Evolutionary conservation across 1,139 yeast genomes (phyloP), one percentile per base, ranked within the genome.

Genomic region (Insectozyma bohioensis): DNA sequence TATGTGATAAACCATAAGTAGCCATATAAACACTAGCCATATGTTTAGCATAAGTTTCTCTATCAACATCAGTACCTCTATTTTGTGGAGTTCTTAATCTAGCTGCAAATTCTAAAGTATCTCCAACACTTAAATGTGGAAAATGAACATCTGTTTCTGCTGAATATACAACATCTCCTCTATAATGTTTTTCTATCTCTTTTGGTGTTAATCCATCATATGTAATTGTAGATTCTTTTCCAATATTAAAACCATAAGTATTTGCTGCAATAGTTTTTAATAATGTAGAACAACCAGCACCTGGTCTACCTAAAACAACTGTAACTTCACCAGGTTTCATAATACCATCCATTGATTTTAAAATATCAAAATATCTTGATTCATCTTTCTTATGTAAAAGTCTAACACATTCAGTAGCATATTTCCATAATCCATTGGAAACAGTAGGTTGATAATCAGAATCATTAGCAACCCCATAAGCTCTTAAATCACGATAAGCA

Each of bases 391-490:
- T 49, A 26, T 72, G 80, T 78, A 47, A 80, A 83, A 15, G 61
- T 46, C 34, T 46, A 12, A 46, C 22, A 5, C 42, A 39, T 21
- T 54, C 56, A 8, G 29, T 30, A 8, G 45, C 36, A 5, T 37
- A 32, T 35, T 58, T 61, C 40, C 41, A 56, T 22, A 50, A 80
- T 10, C 70, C 63, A 49, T 83, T 85, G 14, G 70, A 49, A 8
- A 84, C 80, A 2, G 88, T 85, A 15, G 83, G 65, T 56, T 85
- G 95, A 58, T 82, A 87, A 49, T 85, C 92, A 3, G 88, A 74
- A 49, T 83, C 94, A 4, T 83, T 67, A 8, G 92, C 88, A 39
- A 72, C 72, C 39, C 95, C 96, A 43, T 69, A 74, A 2, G 90
- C 94, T 36, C 84, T 61, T 45, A 87, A 60, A 47, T 84, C 61